Percentiles rank a stretch among this genome's conserved stretches.
Evolutionary conservation across 2,329 filamentous ascomycete species (phyloP).

Genomic region (Coniochaeta sp.): DNA sequence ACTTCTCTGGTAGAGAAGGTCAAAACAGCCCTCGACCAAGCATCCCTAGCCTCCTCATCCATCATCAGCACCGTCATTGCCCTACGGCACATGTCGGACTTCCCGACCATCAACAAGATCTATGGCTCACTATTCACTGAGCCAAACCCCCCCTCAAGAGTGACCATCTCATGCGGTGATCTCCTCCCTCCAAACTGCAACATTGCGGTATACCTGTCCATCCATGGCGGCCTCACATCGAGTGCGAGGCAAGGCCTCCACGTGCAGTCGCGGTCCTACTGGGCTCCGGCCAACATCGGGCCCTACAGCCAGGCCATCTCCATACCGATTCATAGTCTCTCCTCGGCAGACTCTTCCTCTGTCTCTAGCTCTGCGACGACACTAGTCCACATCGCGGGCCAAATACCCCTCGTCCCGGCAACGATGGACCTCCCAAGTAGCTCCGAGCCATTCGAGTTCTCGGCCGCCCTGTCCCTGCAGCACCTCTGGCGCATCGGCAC

Average conservation of each 20-base stretch:
- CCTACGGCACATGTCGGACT: conserved; percentile 73
- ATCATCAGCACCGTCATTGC: conserved; percentile 58
- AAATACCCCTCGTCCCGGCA: conserved; percentile 79
- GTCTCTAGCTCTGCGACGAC: not conserved
- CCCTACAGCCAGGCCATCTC: conserved; percentile 88
- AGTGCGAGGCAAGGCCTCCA: conserved; percentile 59
- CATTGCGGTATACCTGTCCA: conserved; percentile 50
- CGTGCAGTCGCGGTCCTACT: conserved; percentile 90
- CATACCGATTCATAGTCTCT: conserved; percentile 23
- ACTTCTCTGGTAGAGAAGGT: conserved; percentile 38
- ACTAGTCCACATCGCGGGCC: conserved; percentile 68
- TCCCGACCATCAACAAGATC: conserved; percentile 63
- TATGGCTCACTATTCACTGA: conserved; percentile 69
- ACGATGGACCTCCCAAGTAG: conserved; percentile 39
- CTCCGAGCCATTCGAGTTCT: conserved; percentile 37
- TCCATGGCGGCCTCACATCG: conserved; percentile 21
- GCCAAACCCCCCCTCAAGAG: conserved; percentile 77
- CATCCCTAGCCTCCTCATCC: conserved; percentile 24
- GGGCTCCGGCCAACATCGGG: conserved; percentile 96
- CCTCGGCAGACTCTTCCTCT: conserved; percentile 5
- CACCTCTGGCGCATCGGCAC: conserved; percentile 79
- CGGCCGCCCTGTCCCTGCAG: conserved; percentile 70
- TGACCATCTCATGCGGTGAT: conserved; percentile 72
- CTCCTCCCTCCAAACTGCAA: conserved; percentile 51
- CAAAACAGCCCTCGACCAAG: conserved; percentile 27